Evolutionary conservation across 176 grass and related monocot genomes (phyloP), one percentile per base, ranked within the genome.

Genomic region (Guadua angustifolia): DNA sequence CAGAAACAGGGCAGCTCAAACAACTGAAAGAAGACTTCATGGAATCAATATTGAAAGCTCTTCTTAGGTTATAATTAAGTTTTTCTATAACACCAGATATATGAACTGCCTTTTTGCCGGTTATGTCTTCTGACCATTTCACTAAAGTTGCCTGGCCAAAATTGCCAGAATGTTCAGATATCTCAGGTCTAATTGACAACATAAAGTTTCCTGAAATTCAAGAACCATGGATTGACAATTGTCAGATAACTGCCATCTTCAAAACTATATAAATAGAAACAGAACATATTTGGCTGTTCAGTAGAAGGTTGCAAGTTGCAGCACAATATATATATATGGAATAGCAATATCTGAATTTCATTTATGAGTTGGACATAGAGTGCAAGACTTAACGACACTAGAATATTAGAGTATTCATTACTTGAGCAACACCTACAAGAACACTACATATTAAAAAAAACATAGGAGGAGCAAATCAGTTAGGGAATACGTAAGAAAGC

Each of bases 71-170:
- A 73, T 93, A 96, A 78, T 85, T 93, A 36, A 96, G 81, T 21
- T 87, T 91, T 36, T 93, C 91, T 79, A 96, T 71, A 69, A 96
- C 53, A 79, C 94, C 94, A 62, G 94, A 89, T 72, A 96, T 73
- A 9, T 57, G 52, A 61, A 80, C 74, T 24, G 91, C 84, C 83
- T 96, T 96, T 85, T 72, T 86, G 45, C 94, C 86, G 5, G 66
- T 89, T 44, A 96, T 90, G 82, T 93, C 90, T 49, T 96, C 91
- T 19, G 94, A 96, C 94, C 94, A 96, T 36, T 91, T 80, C 59
- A 86, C 76, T 71, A 35, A 82, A 87, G 70, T 82, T 70, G 59
- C 11, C 66, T 66, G 86, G 15, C 47, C 65, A 67, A 50, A 82
- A 56, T 89, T 91, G 74, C 84, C 63, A 77, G 76, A 64, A 74